phyloP scores from a whole-genome alignment of 495 filamentous ascomycete genomes.

The Podospora comata region DNA sequence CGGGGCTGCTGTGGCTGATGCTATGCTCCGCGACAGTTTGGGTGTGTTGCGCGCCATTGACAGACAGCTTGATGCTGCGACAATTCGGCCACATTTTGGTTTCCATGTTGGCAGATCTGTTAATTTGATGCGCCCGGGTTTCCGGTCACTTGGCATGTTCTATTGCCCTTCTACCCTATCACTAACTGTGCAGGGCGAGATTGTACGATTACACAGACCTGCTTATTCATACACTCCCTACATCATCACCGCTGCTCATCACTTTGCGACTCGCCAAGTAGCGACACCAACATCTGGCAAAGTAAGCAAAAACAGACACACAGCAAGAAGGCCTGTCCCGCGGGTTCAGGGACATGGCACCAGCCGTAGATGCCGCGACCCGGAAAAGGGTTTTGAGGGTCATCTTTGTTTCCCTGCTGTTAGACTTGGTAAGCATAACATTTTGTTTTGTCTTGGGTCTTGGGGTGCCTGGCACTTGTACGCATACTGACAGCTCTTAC shows the following conservation, averaged over 20 bases:
- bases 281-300: background rate
- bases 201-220: background rate
- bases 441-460: background rate
- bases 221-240: background rate
- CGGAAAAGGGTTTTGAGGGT: conserved; percentile 84
- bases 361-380: conserved; percentile 44
- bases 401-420: conserved; percentile 53
- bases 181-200: background rate
- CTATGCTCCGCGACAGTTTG: conserved; percentile 4
- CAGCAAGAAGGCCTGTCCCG: background rate
- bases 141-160: background rate
- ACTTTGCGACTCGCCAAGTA: background rate
- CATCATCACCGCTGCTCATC: background rate
- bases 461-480: conserved; percentile 23
- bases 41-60: background rate
- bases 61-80: conserved; percentile 25
- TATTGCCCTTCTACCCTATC: background rate
- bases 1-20: conserved; percentile 2
- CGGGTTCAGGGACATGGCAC: conserved; percentile 32
- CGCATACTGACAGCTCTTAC: conserved; percentile 18
- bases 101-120: background rate
- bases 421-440: conserved; percentile 47
- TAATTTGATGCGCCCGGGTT: background rate
- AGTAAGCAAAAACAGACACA: background rate
- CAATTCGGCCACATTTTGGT: conserved; percentile 11